These are phyloP conservation scores for Saccharomycopsis selenospora DNA, from an alignment of 805 yeast species.

Conservation along the genomic window DNA sequence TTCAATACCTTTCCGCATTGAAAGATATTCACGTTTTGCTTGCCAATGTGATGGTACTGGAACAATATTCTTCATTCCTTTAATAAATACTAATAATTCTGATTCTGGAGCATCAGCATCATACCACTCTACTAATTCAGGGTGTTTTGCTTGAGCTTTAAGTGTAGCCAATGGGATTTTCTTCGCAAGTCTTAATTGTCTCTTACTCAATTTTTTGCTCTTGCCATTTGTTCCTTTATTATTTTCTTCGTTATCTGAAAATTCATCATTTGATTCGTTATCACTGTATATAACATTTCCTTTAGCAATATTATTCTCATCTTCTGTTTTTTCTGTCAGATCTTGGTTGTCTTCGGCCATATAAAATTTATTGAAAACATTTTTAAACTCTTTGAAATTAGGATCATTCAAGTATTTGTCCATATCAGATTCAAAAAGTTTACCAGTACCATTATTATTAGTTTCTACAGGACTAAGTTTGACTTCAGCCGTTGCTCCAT, in stretches of 20 bases:
- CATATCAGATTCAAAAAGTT: constrained; percentile 24
- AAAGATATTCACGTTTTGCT: constrained; percentile 62
- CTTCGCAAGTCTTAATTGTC: constrained; percentile 43
- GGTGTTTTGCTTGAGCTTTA: constrained; percentile 52
- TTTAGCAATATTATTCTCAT: constrained; percentile 13
- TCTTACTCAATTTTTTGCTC: constrained; percentile 32
- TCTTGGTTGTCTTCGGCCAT: constrained; percentile 22
- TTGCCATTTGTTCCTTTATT: constrained; percentile 25
- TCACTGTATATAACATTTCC: constrained; percentile 17
- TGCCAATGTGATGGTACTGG: constrained; percentile 87
- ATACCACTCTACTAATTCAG: constrained; percentile 77
- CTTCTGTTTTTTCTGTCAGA: constrained; percentile 23
- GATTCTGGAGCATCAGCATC: constrained; percentile 87
- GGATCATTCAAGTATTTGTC: constrained; percentile 27
- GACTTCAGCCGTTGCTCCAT: neutral
- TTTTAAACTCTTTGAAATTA: constrained; percentile 29
- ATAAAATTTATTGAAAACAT: constrained; percentile 32
- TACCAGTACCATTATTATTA: constrained; percentile 29
- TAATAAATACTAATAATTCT: constrained; percentile 51
- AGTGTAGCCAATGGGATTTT: constrained; percentile 62
- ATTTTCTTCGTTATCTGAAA: constrained; percentile 22
- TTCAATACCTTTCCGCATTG: constrained; percentile 58
- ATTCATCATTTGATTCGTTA: constrained; percentile 23
- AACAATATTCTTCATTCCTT: constrained; percentile 50
- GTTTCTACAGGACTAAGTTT: neutral